Base-by-base conservation (phyloP, 2,329 filamentous ascomycete species). In the Colletotrichum chlorophyti region DNA sequence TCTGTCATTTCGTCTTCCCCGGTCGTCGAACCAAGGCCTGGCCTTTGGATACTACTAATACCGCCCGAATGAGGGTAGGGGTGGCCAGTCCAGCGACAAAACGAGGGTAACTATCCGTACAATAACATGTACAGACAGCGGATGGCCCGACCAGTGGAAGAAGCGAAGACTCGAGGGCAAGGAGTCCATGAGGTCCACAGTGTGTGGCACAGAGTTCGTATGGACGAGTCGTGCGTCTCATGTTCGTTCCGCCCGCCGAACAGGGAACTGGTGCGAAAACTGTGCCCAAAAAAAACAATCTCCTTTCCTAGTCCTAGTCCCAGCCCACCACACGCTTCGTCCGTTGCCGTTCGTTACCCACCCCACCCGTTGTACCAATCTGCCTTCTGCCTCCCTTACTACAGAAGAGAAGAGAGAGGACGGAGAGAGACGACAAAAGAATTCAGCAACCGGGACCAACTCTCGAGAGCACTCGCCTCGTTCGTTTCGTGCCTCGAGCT, bases 201-300 rank as follows among this genome's bases (percentile, higher is more conserved):
- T 46, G 26, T 52, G 34, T 58, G 41, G 58, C 53, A 60, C 53
- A 63, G 31, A 60, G 53, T 60, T 62, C 62, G 60, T 62, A 63
- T 62, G 48, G 17, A 27, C 24, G 17, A 27, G 35, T 37, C 17
- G 9, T 63, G 40, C 61, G 48, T 21, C 31, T 37, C 19, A 15
- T 45, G 54, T 45, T 38, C 27, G 6, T 61, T 5, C 17, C 19
- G 60, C 40, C 51, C 54, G 42, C 60, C 61, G 60, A 27, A 60
- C 15, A 5, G 5, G 9, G 3, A 15, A 19, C 11, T 12, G 29
- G 29, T 34, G 41, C 38, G 42, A 45, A 26, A 38, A 21, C 26
- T 46, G 48, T 15, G 27, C 46, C 50, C 38, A 40, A 62, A 53
- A 51, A 62, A 63, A 63, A 63, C 60, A 63, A 57, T 60, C 60